These are phyloP conservation scores for Stygiomarasmius scandens DNA, from an alignment of 1,284 basidiomycete genomes.

Conservation along the genomic window DNA sequence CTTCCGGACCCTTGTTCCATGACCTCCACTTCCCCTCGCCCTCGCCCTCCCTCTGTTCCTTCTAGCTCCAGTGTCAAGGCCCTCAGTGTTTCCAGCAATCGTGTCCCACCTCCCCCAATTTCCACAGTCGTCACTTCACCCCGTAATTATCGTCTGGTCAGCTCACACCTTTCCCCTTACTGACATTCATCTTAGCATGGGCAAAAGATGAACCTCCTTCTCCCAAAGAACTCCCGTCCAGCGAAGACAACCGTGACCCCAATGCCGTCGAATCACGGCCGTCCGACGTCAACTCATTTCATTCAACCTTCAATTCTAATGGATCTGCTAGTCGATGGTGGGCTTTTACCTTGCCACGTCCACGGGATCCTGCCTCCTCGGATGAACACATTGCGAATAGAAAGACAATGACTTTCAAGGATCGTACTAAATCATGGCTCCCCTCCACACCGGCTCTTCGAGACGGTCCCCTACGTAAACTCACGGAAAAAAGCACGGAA, in stretches of 20 bases:
- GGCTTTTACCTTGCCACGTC: conserved; percentile 59
- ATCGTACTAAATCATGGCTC: conserved; percentile 48
- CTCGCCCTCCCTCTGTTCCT: conserved; percentile 32
- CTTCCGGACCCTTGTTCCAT: conserved; percentile 13
- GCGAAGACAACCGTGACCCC: conserved; percentile 28
- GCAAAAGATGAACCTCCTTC: conserved; percentile 80
- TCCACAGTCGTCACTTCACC: conserved; percentile 68
- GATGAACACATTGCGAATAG: conserved; percentile 27
- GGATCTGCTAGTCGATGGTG: conserved; percentile 65
- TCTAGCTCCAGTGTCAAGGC: conserved; percentile 45
- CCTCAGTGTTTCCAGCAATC: conserved; percentile 43
- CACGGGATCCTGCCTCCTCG: conserved; percentile 25
- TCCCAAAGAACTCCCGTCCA: conserved; percentile 45
- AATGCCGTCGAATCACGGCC: conserved; percentile 40
- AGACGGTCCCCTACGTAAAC: conserved; percentile 24
- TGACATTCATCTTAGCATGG: conserved; percentile 58
- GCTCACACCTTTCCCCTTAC: conserved; percentile 17
- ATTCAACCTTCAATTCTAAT: conserved; percentile 33
- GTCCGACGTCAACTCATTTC: conserved; percentile 55
- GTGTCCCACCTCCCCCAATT: conserved; percentile 41
- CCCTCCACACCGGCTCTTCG: conserved; percentile 32
- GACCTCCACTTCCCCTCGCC: conserved; percentile 28
- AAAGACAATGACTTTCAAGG: conserved; percentile 35
- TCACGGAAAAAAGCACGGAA: conserved; percentile 15
- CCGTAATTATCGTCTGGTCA: conserved; percentile 53